Evolutionary conservation across 1,284 basidiomycete species (phyloP), one percentile per base, ranked within the genome.

Genomic region (Cutaneotrichosporon curvatum): DNA sequence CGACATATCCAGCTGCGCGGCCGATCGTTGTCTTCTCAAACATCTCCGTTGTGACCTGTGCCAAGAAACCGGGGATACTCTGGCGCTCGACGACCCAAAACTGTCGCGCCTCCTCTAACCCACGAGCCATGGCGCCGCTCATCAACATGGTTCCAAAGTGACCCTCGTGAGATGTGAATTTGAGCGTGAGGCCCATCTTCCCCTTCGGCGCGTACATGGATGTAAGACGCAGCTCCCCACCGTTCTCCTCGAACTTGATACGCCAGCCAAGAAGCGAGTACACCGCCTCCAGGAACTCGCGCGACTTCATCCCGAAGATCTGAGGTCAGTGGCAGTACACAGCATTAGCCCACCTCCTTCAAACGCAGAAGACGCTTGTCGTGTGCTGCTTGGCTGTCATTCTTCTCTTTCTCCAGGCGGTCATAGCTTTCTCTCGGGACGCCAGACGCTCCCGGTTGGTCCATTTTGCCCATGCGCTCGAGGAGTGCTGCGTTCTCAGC

Each of bases 221-320:
- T 6, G 74, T 76, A 23, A 79, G 63, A n/a, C 74, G 72, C 50
- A 78, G 68, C 54, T 71, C 75, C 33, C 73, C 71, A 9, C 76
- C 76, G 28, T 74, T 74, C 43, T 76, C 75, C 38, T 76, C 70
- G 58, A 78, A 78, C 43, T 74, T 71, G 62, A 79, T 72, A 18
- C 75, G 71, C 70, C 75, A 79, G 6, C 78, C 78, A 43, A 79
- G 74, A 7, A 79, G 67, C 10, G 73, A 75, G 50, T 74, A 73
- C 38, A 78, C 73, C 3, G 76, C 74, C 55, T 77, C 74, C 5
- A 78, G 69, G 58, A 78, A 76, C 49, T 77, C 74, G 57, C 74
- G 73, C 4, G 75, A 75, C 57, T 78, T 78, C 37, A 69, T 68
- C 5, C 68, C 66, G 54, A 77, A 77, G 31, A 65, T 64, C 68